Percentiles rank a stretch among this genome's conserved stretches.
Conservation (phyloP, 139 green algal species). For the Auxenochlorella pyrenoidosa region DNA sequence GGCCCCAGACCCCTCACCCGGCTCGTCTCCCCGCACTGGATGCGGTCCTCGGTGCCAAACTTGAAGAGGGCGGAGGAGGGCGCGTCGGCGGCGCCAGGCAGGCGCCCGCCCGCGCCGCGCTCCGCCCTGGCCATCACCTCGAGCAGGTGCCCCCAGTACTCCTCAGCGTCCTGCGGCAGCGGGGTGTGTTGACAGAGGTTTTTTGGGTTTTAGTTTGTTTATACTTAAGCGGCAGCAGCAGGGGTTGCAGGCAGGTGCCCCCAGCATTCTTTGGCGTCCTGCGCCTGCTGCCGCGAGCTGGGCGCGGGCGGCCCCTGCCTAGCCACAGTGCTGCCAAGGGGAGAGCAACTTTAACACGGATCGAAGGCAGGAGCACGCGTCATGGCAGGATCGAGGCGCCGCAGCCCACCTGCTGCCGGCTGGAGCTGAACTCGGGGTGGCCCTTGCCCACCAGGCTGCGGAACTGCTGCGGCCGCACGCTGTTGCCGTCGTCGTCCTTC, state of each 20-base stretch:
- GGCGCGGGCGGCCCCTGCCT: too few species aligned
- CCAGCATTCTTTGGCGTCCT: background rate
- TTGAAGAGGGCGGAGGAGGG: conserved; percentile 60
- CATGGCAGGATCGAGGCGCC: background rate
- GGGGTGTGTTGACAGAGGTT: too few species aligned
- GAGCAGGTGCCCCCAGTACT: conserved; percentile 95
- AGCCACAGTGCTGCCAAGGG: too few species aligned
- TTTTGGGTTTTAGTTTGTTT: too few species aligned
- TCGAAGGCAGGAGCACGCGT: too few species aligned
- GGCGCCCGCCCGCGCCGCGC: conserved; percentile 37
- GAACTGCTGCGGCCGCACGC: conserved; percentile 83
- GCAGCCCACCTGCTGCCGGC: conserved; percentile 60
- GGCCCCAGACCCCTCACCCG: conserved; percentile 15
- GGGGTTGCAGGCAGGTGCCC: background rate
- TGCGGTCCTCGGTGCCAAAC: conserved; percentile 65
- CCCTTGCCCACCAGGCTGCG: conserved; percentile 86
- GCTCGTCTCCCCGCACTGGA: conserved; percentile 54
- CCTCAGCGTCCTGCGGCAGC: conserved; percentile 84
- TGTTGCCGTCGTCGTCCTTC: background rate
- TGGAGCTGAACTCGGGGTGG: conserved; percentile 91
- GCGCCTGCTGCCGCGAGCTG: too few species aligned
- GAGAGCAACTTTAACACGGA: too few species aligned
- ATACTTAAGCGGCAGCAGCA: too few species aligned
- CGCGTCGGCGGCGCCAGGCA: conserved; percentile 18
- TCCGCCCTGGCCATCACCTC: conserved; percentile 68